Base-by-base conservation (phyloP, 1,284 basidiomycete genomes). In the Trichosporon inkin region DNA sequence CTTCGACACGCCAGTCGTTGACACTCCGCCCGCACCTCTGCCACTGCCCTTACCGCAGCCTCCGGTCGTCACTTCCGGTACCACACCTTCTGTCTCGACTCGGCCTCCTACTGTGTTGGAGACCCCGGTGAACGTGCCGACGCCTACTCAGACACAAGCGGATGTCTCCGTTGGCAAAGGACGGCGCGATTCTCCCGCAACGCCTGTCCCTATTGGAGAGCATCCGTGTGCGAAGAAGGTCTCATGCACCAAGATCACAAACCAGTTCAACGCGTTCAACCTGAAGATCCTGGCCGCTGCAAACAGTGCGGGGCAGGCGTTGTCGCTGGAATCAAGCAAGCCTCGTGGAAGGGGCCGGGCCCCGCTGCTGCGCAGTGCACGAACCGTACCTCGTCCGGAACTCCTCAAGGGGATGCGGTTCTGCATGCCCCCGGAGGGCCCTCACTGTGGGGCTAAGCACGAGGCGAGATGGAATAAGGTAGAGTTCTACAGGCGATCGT, bases 391-490 rank as follows among this genome's bases (percentile, higher is more conserved):
- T 8, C 44, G 44, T 16, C 28, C 44, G 6, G 44, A 49, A 14
- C 22, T 75, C 1, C 67, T 77, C 54, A 62, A 72, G 6, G 72
- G 70, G 0, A 59, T 74, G 32, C 60, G 69, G 16, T 69, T 77
- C 52, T 72, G 70, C 44, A 63, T 74, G 10, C 68, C 75, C 2
- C 63, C 64, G 1, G 71, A 70, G 16, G 20, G 44, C 2, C 44
- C 44, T 28, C 44, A 49, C 5, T 49, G 44, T 7, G 44, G 44
- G 10, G 13, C 44, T 16, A 49, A 49, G 13, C 44, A 49, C 28
- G 44, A 32, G 7, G 17, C 44, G 22, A 32, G 44, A 14, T 49
- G 44, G 44, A 49, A 6, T 14, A 49, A 49, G 24, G 44, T 49
- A 16, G 7, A n/a, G 24, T 34, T 8, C 13, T 2, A 8, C 28